These are phyloP conservation scores for Pseudogymnoascus pannorum DNA, from an alignment of 2,329 filamentous ascomycete genomes.

Conservation along the genomic window DNA sequence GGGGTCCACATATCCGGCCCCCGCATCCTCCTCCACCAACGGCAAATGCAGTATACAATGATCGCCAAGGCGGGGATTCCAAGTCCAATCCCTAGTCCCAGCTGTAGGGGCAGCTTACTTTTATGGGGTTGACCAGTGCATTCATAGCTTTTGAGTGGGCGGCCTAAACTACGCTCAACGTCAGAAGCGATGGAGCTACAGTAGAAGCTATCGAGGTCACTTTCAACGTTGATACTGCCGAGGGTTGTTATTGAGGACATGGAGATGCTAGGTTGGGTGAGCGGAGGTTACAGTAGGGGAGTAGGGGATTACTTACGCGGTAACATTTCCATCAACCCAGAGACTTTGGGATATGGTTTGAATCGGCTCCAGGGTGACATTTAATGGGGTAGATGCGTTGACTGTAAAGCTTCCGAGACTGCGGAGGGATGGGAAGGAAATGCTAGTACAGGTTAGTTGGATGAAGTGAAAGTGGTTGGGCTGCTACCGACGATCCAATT, in stretches of 20 bases:
- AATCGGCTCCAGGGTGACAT: not conserved
- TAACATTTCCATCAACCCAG: not conserved
- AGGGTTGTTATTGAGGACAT: not conserved
- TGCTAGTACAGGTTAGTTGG: not conserved
- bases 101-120: not conserved
- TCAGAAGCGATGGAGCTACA: not conserved
- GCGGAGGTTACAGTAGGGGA: not conserved
- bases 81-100: not conserved
- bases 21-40: no score
- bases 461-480: not conserved
- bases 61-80: not conserved
- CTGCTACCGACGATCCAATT: not conserved
- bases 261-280: not conserved
- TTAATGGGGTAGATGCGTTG: not conserved
- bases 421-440: not conserved
- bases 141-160: not conserved
- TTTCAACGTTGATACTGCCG: not conserved
- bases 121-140: not conserved
- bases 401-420: not conserved
- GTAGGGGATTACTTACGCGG: not conserved
- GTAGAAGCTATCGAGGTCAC: not conserved
- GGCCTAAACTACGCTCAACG: not conserved
- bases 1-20: no score
- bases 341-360: not conserved
- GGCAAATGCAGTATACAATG: not conserved